phyloP scores from a whole-genome alignment of 108 stramenopile genomes.

The Poteriospumella lacustris region DNA sequence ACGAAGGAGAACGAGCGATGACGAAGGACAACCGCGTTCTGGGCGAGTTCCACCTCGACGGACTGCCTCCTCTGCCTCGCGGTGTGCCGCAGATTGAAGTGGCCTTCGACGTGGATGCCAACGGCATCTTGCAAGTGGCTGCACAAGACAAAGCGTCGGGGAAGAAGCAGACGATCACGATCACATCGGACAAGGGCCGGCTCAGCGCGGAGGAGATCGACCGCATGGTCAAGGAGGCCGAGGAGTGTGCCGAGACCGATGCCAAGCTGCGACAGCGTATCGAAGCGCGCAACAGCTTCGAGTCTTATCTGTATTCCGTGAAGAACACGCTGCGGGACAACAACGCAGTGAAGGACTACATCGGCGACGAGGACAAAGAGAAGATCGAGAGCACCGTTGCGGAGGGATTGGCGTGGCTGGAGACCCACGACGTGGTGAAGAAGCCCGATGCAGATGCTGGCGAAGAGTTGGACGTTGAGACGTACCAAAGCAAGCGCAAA shows the following conservation, averaged over 20 bases:
- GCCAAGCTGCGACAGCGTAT: conserved; percentile 58
- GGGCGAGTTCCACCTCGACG: conserved; percentile 87
- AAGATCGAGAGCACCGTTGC: conserved; percentile 35
- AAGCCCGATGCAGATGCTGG: too few species aligned
- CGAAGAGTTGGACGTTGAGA: too few species aligned
- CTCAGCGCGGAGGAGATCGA: conserved; percentile 86
- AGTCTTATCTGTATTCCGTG: conserved; percentile 46
- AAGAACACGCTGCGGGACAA: conserved; percentile 37
- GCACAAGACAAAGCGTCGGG: conserved; percentile 88
- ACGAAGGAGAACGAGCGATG: conserved; percentile 92
- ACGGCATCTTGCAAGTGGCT: conserved; percentile 80
- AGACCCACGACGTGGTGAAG: too few species aligned
- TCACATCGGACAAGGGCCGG: conserved; percentile 90
- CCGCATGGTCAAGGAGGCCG: conserved; percentile 87
- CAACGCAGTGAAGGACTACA: conserved; percentile 40
- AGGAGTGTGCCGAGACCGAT: conserved; percentile 68
- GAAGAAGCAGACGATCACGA: conserved; percentile 88
- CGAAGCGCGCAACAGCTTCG: conserved; percentile 37
- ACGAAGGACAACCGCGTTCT: conserved; percentile 87
- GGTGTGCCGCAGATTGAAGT: conserved; percentile 92
- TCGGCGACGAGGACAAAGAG: conserved; percentile 34
- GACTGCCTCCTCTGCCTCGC: conserved; percentile 85
- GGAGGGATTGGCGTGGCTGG: conserved; percentile 20
- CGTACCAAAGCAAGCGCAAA: too few species aligned
- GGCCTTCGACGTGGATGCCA: conserved; percentile 91